Evolutionary conservation across 2,329 filamentous ascomycete species (phyloP).

Genomic region (Fusarium albosuccineum): DNA sequence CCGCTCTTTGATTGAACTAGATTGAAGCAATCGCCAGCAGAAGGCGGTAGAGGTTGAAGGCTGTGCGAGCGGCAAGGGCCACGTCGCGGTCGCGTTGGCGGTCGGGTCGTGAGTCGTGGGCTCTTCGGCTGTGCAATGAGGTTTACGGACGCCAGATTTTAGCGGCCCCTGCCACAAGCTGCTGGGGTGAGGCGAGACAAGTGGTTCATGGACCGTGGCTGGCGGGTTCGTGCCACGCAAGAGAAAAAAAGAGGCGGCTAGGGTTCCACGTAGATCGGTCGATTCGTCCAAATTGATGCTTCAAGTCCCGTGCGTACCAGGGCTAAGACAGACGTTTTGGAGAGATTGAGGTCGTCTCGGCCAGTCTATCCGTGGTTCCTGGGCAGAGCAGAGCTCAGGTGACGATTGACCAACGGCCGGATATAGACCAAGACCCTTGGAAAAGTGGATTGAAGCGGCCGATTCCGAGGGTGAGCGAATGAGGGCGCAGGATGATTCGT

Average conservation of each 20-base stretch:
- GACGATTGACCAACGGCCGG: conserved; percentile 26
- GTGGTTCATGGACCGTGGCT: conserved; percentile 12
- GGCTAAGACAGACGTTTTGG: conserved; percentile 1
- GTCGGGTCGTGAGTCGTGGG: conserved; percentile 10
- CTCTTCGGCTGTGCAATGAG: conserved; percentile 26
- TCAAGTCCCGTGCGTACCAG: conserved; percentile 23
- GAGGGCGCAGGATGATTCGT: conserved; percentile 20
- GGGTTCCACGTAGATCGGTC: conserved; percentile 23
- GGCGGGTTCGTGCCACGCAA: conserved; percentile 8
- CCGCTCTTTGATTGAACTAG: conserved; percentile 21
- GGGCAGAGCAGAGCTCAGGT: conserved; percentile 12
- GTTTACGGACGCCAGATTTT: conserved; percentile 21
- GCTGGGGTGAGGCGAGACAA: background rate
- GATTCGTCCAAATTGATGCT: conserved; percentile 18
- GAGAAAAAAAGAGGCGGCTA: conserved; percentile 3
- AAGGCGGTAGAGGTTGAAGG: conserved; percentile 32
- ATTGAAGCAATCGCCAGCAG: conserved; percentile 34
- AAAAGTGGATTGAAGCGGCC: conserved; percentile 21
- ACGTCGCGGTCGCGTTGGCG: conserved; percentile 43
- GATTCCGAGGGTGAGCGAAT: background rate
- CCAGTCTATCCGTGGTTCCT: background rate
- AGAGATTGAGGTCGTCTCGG: conserved; percentile 21
- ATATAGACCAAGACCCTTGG: conserved; percentile 21
- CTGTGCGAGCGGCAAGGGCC: conserved; percentile 39
- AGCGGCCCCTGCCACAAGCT: conserved; percentile 23